A percentile compares a stretch with the other conserved stretches of the same genome.
Conservation (phyloP, 495 filamentous ascomycete species). For the Penicillium fimorum region DNA sequence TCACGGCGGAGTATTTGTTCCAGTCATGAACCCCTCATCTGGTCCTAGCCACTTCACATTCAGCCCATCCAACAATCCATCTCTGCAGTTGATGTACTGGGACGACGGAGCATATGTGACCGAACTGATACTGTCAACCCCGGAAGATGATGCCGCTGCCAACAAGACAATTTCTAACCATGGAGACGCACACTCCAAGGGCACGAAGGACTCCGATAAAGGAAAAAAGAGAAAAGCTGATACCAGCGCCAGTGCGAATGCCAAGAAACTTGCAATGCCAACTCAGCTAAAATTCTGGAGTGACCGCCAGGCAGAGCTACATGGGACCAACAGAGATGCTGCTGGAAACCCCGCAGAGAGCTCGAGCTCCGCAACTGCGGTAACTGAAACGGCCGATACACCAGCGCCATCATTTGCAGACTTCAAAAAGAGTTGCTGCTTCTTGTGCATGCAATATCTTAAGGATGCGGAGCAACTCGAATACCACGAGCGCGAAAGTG, state of each 20-base stretch:
- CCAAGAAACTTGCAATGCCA: slow-evolving; percentile 54
- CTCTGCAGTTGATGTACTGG: slow-evolving; percentile 77
- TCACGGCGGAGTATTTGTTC: slow-evolving; percentile 85
- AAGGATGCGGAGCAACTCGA: slow-evolving; percentile 65
- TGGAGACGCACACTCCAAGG: slow-evolving; percentile 39
- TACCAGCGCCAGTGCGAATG: slow-evolving; percentile 32
- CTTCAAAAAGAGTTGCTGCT: slow-evolving; percentile 67
- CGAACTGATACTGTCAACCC: slow-evolving; percentile 60
- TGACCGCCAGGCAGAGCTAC: slow-evolving; percentile 80
- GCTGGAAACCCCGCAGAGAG: slow-evolving; percentile 25
- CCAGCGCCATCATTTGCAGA: slow-evolving; percentile 65
- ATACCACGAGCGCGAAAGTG: slow-evolving; percentile 72
- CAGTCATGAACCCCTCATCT: slow-evolving; percentile 56
- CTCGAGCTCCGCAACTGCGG: slow-evolving; percentile 12
- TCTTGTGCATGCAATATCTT: slow-evolving; percentile 74
- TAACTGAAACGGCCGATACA: slow-evolving; percentile 16
- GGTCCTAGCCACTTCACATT: slow-evolving; percentile 67
- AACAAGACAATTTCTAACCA: slow-evolving; percentile 37
- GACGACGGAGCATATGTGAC: slow-evolving; percentile 74
- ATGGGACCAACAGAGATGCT: slow-evolving; percentile 51
- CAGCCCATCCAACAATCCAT: slow-evolving; percentile 65
- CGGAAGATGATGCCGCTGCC: slow-evolving; percentile 32
- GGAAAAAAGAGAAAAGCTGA: slow-evolving; percentile 72
- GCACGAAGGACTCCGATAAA: slow-evolving; percentile 55
- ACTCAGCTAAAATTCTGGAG: slow-evolving; percentile 85